Percentiles rank a stretch among this genome's conserved stretches.
Conservation (phyloP, 495 filamentous ascomycete species). For the Xylaria flabelliformis region DNA sequence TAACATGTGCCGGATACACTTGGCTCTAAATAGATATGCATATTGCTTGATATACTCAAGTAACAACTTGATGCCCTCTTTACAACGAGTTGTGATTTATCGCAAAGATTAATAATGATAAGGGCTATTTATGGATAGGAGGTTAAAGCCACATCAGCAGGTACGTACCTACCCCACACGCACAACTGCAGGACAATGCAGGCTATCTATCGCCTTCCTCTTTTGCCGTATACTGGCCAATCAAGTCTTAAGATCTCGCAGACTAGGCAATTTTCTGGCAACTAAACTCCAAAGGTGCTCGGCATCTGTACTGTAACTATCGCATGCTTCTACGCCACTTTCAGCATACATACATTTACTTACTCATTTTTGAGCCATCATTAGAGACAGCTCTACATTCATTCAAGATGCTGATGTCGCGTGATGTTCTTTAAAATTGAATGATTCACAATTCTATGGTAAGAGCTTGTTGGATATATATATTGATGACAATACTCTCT, state of each 20-base stretch:
- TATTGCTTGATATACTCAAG: neutral
- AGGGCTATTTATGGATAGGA: conserved; percentile 9
- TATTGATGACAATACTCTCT: neutral
- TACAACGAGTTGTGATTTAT: neutral
- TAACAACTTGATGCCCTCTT: neutral
- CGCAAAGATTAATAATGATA: neutral
- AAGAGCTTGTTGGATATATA: neutral
- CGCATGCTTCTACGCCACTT: neutral
- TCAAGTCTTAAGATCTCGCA: neutral
- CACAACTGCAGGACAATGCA: neutral
- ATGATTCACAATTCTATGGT: neutral
- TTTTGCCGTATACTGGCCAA: conserved; percentile 17
- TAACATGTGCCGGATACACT: neutral
- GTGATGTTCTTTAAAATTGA: neutral
- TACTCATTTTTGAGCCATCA: neutral
- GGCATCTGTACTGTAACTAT: neutral
- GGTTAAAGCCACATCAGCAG: neutral
- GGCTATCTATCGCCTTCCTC: neutral
- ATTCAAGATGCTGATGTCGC: neutral
- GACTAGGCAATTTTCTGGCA: neutral
- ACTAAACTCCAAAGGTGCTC: neutral
- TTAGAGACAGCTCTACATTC: neutral
- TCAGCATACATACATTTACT: neutral
- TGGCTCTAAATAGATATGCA: neutral
- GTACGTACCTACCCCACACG: conserved; percentile 24